Evolutionary conservation across 768 basidiomycete species (phyloP).

Genomic region (Stropharia rugosoannulata): DNA sequence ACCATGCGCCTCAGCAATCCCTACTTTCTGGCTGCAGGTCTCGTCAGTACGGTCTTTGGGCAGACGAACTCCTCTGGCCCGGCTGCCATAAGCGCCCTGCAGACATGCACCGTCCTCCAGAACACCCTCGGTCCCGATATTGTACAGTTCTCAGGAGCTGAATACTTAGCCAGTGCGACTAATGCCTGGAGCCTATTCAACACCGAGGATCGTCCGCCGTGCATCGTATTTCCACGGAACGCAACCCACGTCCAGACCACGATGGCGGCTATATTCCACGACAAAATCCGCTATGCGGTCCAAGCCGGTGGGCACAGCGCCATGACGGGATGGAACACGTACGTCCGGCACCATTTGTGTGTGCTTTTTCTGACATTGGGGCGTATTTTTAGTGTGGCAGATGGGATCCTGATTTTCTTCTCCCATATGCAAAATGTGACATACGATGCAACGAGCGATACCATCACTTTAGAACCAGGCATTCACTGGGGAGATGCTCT

Average conservation of each 20-base stretch:
- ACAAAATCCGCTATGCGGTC: constrained; percentile 37
- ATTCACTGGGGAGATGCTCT: constrained; percentile 41
- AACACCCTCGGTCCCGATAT: constrained; percentile 19
- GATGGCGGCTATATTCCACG: constrained; percentile 35
- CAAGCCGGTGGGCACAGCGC: constrained; percentile 41
- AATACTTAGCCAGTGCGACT: constrained; percentile 18
- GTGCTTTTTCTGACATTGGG: background rate
- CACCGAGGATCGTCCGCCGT: constrained; percentile 28
- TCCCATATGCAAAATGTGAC: constrained; percentile 35
- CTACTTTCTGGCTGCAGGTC: constrained; percentile 11
- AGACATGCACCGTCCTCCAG: constrained; percentile 22
- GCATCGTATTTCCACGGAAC: constrained; percentile 33
- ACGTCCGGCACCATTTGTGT: constrained; percentile 8
- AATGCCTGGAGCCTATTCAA: constrained; percentile 37
- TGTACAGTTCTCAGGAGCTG: constrained; percentile 20
- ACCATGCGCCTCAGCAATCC: constrained; percentile 17
- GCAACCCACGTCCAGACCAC: constrained; percentile 33
- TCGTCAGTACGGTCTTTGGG: constrained; percentile 11
- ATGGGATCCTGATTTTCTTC: constrained; percentile 38
- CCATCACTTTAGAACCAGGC: constrained; percentile 41
- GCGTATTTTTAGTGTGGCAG: constrained; percentile 28
- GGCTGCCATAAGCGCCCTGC: constrained; percentile 11
- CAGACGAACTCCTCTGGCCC: constrained; percentile 5
- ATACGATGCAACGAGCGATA: constrained; percentile 32
- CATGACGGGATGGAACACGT: constrained; percentile 46